A percentile compares a stretch with the other conserved stretches of the same genome.
Conservation (phyloP, 768 basidiomycete genomes). For the Agrocybe praecox region DNA sequence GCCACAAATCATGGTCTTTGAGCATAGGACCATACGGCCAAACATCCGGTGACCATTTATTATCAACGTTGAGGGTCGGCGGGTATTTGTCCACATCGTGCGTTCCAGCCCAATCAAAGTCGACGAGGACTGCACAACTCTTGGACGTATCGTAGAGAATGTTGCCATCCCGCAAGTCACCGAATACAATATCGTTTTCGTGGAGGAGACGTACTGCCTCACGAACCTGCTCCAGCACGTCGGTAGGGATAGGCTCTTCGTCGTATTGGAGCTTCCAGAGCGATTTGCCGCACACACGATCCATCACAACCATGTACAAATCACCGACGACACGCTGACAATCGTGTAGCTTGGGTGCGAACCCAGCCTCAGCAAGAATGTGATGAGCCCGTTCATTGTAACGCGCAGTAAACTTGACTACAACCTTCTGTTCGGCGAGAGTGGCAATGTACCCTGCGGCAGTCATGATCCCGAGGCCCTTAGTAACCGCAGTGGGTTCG, state of each 20-base stretch:
- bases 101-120: constrained; percentile 31
- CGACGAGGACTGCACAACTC: constrained; percentile 19
- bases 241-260: constrained; percentile 9
- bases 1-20: too few species aligned
- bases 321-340: constrained; percentile 18
- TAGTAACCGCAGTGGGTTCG: too few species aligned
- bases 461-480: too few species aligned
- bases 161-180: too few species aligned
- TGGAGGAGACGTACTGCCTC: constrained; percentile 17
- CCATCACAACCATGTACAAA: constrained; percentile 24
- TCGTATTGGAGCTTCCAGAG: too few species aligned
- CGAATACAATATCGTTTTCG: constrained; percentile 3
- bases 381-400: constrained; percentile 13
- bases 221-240: constrained; percentile 11
- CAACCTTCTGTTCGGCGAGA: too few species aligned
- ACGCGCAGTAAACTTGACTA: too few species aligned
- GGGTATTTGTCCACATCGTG: constrained; percentile 23
- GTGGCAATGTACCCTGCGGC: too few species aligned
- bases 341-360: constrained; percentile 19
- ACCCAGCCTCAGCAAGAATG: constrained; percentile 14
- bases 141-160: too few species aligned
- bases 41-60: too few species aligned
- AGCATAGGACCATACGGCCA: too few species aligned
- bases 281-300: too few species aligned
- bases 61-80: constrained; percentile 12